Base-by-base conservation (phyloP, 352 stramenopile species). In the Lagenidium sp. region DNA sequence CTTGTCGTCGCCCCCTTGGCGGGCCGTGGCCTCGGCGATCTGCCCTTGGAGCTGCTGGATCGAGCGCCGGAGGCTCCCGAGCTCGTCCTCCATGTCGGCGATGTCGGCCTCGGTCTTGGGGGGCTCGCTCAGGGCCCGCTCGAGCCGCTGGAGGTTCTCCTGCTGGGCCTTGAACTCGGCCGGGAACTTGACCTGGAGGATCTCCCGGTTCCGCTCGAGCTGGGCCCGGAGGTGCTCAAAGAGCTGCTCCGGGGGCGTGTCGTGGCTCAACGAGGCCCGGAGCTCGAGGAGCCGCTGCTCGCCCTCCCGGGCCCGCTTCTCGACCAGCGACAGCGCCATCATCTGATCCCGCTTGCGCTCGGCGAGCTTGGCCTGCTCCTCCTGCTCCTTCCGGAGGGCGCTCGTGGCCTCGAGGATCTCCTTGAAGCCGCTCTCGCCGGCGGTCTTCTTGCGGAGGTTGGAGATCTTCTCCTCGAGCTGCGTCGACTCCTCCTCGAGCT, bases 401-500 rank as follows among this genome's bases (percentile, higher is more conserved):
- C 78, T 96, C 20, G 91, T 97, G 29, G 84, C 86, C 29, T 87
- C 76, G 19, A 97, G 57, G 15, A 97, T 79, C n/a, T 88, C 85
- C 34, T 90, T 69, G 41, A 97, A 97, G 20, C 79, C 77, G 25
- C 54, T 60, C 45, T 93, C 76, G 41, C 67, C 68, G 21, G 69
- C 65, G 20, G 85, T 95, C 47, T 89, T 92, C 60, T 87, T 93
- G 47, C 94, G 87, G 19, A 97, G 61, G 24, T 85, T 73, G 6
- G 61, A 67, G 39, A 97, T 97, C 50, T 96, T 96, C 25, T 97
- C 84, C 3, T 78, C 54, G 4, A 97, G 61, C 60, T 97, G 90
- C 15, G 77, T 64, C 28, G 76, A 79, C 46, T 97, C 91, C 18
- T 96, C 82, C 43, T 97, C 85, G 13, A 97, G 65, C 65, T 97